Evolutionary conservation across 2,329 filamentous ascomycete species (phyloP), one percentile per base, ranked within the genome.

Genomic region (Penicillium paneum): DNA sequence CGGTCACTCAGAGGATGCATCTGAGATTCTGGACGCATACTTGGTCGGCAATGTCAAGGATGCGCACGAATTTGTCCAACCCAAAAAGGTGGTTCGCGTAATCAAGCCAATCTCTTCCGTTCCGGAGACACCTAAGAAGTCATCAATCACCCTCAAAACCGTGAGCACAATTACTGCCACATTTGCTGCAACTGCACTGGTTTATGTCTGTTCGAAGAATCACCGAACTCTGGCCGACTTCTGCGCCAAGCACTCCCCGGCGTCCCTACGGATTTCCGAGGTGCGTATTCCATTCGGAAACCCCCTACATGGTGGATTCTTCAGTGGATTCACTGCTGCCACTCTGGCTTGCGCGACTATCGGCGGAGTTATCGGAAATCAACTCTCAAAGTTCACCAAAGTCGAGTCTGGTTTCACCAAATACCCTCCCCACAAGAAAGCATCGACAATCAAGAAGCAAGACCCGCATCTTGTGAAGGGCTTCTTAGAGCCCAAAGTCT

Each of bases 401-500:
- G 60, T 67, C 31, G 58, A 67, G 15, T 64, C 65, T 17, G 65
- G 64, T 5, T 68, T 67, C 55, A 59, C 59, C 26, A 57, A 53
- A n/a, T 68, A 66, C 67, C 41, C 59, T 66, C 76, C 24, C 52
- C 76, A 76, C 58, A 71, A 74, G 49, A 78, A 77, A 52, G 62
- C 75, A 29, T 69, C 69, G 3, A 76, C 68, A 57, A 58, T 67
- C 24, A 64, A 71, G 34, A 74, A 72, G 53, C 63, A 68, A 1
- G 70, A 79, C 41, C 70, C 73, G 3, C 73, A 79, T 26, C 64
- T 71, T 52, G 61, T 70, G 50, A 64, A 72, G 49, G 81, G 79
- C 7, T 80, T 80, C 67, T 72, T 84, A n/a, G 74, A 81, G 35
- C 73, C 81, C 0, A 71, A 76, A 21, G 70, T 71, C 15, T 83